Evolutionary conservation across 306 rosid species (phyloP), one percentile per base, ranked within the genome.

Genomic region (Arachis hypogaea): DNA sequence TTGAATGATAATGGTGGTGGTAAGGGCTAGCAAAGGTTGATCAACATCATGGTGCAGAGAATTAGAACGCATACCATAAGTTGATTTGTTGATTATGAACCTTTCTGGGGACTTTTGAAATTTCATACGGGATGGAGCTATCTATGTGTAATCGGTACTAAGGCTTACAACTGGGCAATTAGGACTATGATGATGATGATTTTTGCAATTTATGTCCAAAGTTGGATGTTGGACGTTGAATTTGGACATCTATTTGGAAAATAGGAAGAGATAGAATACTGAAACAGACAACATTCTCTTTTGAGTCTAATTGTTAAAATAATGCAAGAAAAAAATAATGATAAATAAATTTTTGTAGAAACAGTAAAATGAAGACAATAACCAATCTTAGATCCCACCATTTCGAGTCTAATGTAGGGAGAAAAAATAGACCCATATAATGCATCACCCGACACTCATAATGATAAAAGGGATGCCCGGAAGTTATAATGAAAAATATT

Each of bases 21-120:
- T 4, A 5, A 65, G 79, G 1, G 54, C 12, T 43, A 82, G 70
- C 51, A 8, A 46, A 4, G 85, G 73, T 1, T 46, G 51, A 46
- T 9, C 12, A 46, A 46, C n/a, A 46, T 28, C 77, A 11, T 77
- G 11, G 41, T 43, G 58, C 11, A 43, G 33, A 36, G 12, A 11
- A 36, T 14, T 11, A 72, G 84, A 77, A 47, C 50, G 71, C 84
- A 72, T 76, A 5, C 2, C n/a, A 29, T 30, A 16, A 4, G 22
- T 40, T 38, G 30, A 7, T 41, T 41, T 62, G 67, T n/a, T 28
- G 28, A 22, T 58, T 58, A 5, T 58, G 22, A 55, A 18, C 6
- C 59, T 22, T 54, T 54, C 5, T 22, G 36, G n/a, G 14, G 63
- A 4, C 3, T 60, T 60, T 12, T 59, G 6, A n/a, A 7, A 3